Percentiles rank a stretch among this genome's conserved stretches.
Evolutionary conservation across 257 asterid species (phyloP).

Genomic region (Petunia axillaris): DNA sequence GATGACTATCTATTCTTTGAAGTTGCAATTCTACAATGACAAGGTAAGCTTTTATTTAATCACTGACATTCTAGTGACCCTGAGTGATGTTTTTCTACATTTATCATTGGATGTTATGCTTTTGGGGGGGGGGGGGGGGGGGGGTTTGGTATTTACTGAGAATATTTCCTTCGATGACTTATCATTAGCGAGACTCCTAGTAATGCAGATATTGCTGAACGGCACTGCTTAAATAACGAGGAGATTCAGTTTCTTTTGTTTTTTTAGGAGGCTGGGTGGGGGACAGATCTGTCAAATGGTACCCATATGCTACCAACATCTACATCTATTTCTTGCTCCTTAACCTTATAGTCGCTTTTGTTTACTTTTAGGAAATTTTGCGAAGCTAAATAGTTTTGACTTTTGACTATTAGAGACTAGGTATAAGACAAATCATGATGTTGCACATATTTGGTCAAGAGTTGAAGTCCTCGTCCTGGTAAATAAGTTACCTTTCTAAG

Average conservation of each 20-base stretch:
- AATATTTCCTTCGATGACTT: too few species aligned
- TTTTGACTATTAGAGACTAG: not conserved
- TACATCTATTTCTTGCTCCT: not conserved
- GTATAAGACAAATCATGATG: conserved; percentile 9
- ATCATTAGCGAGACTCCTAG: too few species aligned
- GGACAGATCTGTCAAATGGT: not conserved
- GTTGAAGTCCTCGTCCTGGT: not conserved
- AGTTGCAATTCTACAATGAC: conserved; percentile 7
- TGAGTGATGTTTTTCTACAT: conserved; percentile 1
- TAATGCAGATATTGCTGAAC: not conserved
- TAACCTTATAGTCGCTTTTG: not conserved
- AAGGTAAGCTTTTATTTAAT: conserved; percentile 29
- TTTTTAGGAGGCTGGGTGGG: not conserved
- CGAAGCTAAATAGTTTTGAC: not conserved
- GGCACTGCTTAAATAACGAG: not conserved
- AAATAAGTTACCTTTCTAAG: not conserved
- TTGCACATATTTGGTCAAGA: not conserved
- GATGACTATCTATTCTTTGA: conserved; percentile 34
- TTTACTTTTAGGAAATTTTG: not conserved
- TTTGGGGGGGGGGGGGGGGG: not conserved
- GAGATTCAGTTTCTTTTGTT: not conserved
- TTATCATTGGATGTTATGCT: not conserved
- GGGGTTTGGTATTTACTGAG: too few species aligned
- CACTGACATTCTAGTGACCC: not conserved
- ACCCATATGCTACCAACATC: not conserved